Percentiles rank a stretch among this genome's conserved stretches.
Conservation (phyloP, 2,329 filamentous ascomycete genomes). For the Xylaria sp. region DNA sequence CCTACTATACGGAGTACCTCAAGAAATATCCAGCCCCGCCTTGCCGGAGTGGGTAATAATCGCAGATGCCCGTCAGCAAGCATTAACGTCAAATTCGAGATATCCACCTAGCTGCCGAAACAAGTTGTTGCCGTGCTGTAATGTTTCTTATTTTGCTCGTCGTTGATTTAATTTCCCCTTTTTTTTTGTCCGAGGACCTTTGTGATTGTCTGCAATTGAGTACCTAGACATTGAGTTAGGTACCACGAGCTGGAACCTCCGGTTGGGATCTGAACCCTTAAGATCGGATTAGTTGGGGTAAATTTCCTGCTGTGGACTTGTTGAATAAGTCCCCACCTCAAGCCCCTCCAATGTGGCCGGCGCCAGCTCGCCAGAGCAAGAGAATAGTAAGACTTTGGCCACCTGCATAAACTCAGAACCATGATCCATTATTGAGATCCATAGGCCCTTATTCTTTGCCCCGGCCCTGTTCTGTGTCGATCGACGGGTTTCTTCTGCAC, state of each 20-base stretch:
- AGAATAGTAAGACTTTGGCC: conserved; percentile 26
- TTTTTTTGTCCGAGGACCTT: background rate
- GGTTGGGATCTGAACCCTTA: conserved; percentile 21
- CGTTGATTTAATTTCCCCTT: background rate
- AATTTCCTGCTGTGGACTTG: conserved; percentile 43
- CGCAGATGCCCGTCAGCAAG: conserved; percentile 24
- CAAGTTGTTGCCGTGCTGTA: background rate
- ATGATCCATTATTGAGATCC: conserved; percentile 6
- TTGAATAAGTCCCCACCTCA: conserved; percentile 43
- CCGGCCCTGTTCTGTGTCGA: conserved; percentile 34
- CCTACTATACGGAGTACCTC: background rate
- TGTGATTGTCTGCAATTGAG: background rate
- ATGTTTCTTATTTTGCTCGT: background rate
- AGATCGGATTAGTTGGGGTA: conserved; percentile 50
- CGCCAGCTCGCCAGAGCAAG: conserved; percentile 12
- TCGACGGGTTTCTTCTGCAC: conserved; percentile 1
- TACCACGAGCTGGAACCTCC: conserved; percentile 14
- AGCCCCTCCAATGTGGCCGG: conserved; percentile 21
- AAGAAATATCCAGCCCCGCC: conserved; percentile 24
- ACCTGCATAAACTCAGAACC: conserved; percentile 26
- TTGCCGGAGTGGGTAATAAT: conserved; percentile 25
- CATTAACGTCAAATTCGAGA: conserved; percentile 5
- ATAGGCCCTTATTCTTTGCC: conserved; percentile 19
- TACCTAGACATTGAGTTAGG: conserved; percentile 3
- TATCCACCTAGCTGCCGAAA: conserved; percentile 2